A percentile compares a stretch with the other conserved stretches of the same genome.
Evolutionary conservation across 2,329 filamentous ascomycete genomes (phyloP).

Genomic region (Microdochium paspali): DNA sequence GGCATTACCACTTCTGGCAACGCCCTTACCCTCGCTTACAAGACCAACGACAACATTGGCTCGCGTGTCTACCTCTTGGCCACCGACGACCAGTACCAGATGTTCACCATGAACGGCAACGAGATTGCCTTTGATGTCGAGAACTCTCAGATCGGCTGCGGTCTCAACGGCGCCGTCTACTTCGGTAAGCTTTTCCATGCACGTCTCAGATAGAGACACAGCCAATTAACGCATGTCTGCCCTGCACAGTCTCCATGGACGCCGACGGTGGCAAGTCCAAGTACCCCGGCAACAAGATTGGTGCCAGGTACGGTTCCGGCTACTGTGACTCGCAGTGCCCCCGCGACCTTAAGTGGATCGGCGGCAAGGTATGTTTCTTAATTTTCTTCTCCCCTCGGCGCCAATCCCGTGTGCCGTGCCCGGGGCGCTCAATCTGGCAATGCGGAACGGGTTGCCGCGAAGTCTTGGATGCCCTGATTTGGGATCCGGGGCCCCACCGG

Average conservation of each 20-base stretch:
- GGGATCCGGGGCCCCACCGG: neutral
- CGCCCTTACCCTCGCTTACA: conserved; percentile 39
- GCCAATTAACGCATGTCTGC: neutral
- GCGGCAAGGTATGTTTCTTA: conserved; percentile 28
- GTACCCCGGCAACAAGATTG: conserved; percentile 34
- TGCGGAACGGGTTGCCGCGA: neutral
- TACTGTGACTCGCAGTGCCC: conserved; percentile 44
- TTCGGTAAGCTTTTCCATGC: too few species aligned
- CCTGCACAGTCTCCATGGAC: conserved; percentile 35
- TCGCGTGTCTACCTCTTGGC: conserved; percentile 50
- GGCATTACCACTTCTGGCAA: conserved; percentile 37
- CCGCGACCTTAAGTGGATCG: conserved; percentile 41
- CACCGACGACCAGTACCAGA: conserved; percentile 45
- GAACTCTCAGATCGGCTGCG: conserved; percentile 49
- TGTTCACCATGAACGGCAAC: conserved; percentile 47
- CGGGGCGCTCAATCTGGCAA: neutral
- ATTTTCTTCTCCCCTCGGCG: too few species aligned
- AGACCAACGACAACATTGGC: conserved; percentile 33
- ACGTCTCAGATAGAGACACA: too few species aligned
- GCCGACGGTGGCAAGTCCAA: conserved; percentile 40
- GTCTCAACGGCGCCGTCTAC: conserved; percentile 56
- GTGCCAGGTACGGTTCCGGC: conserved; percentile 47
- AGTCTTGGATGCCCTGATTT: neutral
- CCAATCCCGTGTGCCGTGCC: too few species aligned
- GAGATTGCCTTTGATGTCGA: conserved; percentile 59